A percentile compares a stretch with the other conserved stretches of the same genome.
These are phyloP conservation scores for Colletotrichum cordylinicola DNA, from an alignment of 2,329 filamentous ascomycete species.

Conservation along the genomic window DNA sequence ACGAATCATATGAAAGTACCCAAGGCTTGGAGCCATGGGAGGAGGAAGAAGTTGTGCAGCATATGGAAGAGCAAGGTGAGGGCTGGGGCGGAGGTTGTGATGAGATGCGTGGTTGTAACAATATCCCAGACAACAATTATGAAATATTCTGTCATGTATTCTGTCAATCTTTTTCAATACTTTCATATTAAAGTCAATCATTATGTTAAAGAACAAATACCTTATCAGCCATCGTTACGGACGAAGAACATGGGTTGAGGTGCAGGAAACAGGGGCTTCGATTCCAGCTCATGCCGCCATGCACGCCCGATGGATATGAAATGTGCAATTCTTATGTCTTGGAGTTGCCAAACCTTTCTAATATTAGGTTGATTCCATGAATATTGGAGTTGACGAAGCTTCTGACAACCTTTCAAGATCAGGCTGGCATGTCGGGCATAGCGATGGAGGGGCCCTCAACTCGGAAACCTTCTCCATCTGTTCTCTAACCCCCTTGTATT, in stretches of 20 bases:
- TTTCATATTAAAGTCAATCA: neutral
- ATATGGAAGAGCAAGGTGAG: neutral
- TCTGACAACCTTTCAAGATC: neutral
- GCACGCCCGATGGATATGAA: neutral
- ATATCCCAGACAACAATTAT: neutral
- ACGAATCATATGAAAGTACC: neutral
- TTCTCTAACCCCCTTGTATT: neutral
- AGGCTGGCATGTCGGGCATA: neutral
- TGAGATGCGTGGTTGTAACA: neutral
- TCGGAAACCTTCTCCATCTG: neutral
- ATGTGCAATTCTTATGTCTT: neutral
- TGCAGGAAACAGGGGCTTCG: neutral
- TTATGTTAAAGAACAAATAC: neutral
- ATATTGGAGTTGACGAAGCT: neutral
- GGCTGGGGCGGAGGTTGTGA: neutral
- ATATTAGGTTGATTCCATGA: neutral
- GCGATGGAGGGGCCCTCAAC: neutral
- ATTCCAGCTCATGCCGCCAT: neutral
- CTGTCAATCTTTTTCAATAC: neutral
- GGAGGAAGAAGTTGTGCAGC: neutral
- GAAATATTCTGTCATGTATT: neutral
- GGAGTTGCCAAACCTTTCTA: neutral
- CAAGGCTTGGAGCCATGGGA: neutral
- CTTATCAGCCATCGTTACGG: neutral
- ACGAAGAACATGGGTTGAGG: neutral